Conservation (phyloP, 768 basidiomycete genomes). For the Heimioporus sp. region DNA sequence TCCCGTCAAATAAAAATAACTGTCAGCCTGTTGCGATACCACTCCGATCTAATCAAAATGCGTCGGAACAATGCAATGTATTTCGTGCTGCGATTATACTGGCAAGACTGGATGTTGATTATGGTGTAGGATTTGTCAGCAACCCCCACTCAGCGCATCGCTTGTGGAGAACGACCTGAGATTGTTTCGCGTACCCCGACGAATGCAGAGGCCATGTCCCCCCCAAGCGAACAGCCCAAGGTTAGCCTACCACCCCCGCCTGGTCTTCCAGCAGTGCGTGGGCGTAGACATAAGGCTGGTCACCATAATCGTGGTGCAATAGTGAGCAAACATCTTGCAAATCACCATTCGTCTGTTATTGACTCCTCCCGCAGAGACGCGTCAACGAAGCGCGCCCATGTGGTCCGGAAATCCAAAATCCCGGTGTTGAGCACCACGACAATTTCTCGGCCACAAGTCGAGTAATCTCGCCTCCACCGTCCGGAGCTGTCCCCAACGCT, state of each 20-base stretch:
- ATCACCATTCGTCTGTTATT: neutral
- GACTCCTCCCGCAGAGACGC: slow-evolving; percentile 4
- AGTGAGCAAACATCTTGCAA: slow-evolving; percentile 2
- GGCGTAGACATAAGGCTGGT: neutral
- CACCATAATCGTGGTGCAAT: neutral
- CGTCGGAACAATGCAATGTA: neutral
- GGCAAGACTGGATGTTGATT: neutral
- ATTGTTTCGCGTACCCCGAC: neutral
- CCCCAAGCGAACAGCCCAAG: neutral
- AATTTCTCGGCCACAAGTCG: neutral
- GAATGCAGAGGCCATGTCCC: neutral
- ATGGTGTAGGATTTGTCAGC: slow-evolving; percentile 1
- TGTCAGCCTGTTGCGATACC: neutral
- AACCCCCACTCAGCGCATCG: neutral
- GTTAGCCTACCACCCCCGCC: slow-evolving; percentile 11
- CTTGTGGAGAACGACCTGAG: neutral
- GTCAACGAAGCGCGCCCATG: neutral
- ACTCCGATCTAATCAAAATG: neutral
- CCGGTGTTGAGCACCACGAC: slow-evolving; percentile 4
- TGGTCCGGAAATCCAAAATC: neutral
- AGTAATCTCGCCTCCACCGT: slow-evolving; percentile 7
- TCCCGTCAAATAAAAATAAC: neutral
- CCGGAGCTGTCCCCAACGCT: neutral
- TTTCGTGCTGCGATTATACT: neutral
- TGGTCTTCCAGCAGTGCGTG: slow-evolving; percentile 1